phyloP scores from a whole-genome alignment of 345 rosid species.

The Rhizophora apiculata region DNA sequence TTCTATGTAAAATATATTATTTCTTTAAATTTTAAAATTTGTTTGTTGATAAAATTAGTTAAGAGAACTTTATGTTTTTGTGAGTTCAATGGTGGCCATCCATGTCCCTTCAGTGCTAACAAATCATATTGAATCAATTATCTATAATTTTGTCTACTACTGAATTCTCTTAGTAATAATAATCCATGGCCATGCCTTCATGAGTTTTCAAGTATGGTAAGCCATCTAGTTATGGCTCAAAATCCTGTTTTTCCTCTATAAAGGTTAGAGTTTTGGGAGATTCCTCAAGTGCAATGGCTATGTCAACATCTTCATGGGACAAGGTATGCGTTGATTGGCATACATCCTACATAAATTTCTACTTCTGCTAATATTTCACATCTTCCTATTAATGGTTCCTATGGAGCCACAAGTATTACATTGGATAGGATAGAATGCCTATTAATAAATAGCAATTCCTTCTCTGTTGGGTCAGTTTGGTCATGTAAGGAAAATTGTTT shows the following conservation, averaged over 20 bases:
- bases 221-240: conserved; percentile 58
- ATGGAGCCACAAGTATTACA: too few species aligned
- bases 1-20: too few species aligned
- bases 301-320: conserved; percentile 58
- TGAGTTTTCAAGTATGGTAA: conserved; percentile 44
- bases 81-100: not conserved
- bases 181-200: not conserved
- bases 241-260: conserved; percentile 45
- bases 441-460: too few species aligned
- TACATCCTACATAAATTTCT: not conserved
- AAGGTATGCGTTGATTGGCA: conserved; percentile 43
- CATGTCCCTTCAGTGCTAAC: not conserved
- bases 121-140: not conserved
- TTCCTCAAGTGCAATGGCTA: conserved; percentile 32
- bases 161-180: not conserved
- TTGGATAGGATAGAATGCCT: too few species aligned
- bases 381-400: too few species aligned
- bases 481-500: not conserved
- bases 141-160: not conserved
- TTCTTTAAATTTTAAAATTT: too few species aligned
- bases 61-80: not conserved
- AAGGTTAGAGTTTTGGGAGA: conserved; percentile 41
- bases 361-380: too few species aligned
- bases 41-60: too few species aligned
- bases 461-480: not conserved